phyloP scores from a whole-genome alignment of 2,329 filamentous ascomycete genomes.

The Lachnellula hyalina region DNA sequence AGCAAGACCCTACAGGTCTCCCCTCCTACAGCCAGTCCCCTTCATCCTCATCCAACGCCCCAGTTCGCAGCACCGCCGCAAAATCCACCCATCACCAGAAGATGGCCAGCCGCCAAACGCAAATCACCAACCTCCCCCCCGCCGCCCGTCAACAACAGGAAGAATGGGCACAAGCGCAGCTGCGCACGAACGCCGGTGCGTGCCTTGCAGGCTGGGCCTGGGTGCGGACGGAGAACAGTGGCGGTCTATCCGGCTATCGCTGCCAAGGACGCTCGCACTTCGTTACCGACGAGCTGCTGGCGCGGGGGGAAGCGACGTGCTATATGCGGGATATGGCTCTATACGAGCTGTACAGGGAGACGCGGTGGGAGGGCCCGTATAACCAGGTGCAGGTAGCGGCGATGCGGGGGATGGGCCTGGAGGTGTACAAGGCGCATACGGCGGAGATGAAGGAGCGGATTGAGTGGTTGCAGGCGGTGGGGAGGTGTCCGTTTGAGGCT shows the following conservation, averaged over 20 bases:
- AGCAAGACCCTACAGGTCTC: not conserved
- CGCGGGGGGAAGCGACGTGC: too few relatives aligned
- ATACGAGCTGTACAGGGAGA: too few relatives aligned
- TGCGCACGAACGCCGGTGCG: not conserved
- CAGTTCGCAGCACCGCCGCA: not conserved
- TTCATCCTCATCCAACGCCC: not conserved
- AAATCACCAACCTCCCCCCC: not conserved
- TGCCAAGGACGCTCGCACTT: not conserved
- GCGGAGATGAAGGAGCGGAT: too few relatives aligned
- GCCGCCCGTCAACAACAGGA: not conserved
- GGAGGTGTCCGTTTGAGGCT: too few relatives aligned
- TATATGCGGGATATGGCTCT: too few relatives aligned
- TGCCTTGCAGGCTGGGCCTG: not conserved
- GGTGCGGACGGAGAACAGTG: not conserved
- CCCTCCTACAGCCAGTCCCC: not conserved
- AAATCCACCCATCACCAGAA: not conserved
- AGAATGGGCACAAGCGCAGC: not conserved
- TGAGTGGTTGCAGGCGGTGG: too few relatives aligned
- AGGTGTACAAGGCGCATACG: too few relatives aligned
- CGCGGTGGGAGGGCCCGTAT: too few relatives aligned
- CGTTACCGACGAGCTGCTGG: conserved; percentile 19
- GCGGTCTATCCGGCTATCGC: not conserved
- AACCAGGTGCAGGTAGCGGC: too few relatives aligned
- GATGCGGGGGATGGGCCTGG: too few relatives aligned
- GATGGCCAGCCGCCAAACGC: not conserved